Conservation (phyloP, 2,329 filamentous ascomycete genomes). For the Tolypocladium inflatum region DNA sequence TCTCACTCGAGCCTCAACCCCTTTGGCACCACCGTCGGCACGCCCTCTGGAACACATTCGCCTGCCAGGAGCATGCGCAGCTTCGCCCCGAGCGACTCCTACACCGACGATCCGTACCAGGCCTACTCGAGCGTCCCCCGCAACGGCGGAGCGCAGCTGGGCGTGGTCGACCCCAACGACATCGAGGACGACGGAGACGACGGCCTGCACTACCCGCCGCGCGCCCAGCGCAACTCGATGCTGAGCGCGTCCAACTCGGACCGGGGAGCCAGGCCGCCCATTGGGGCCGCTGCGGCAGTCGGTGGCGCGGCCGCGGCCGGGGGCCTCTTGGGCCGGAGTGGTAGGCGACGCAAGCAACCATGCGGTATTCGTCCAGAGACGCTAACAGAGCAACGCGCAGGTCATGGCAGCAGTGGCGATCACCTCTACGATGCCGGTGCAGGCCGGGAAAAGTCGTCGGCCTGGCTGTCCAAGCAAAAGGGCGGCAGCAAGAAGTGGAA, state of each 20-base stretch:
- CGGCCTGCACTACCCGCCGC: slow-evolving; percentile 50
- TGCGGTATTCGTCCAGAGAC: neutral
- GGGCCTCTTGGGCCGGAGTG: slow-evolving; percentile 17
- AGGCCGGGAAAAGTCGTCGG: slow-evolving; percentile 8
- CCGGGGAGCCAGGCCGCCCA: slow-evolving; percentile 12
- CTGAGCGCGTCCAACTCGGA: slow-evolving; percentile 43
- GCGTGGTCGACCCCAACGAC: slow-evolving; percentile 64
- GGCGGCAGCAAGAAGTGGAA: slow-evolving; percentile 55
- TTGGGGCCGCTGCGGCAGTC: slow-evolving; percentile 31
- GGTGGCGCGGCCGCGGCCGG: slow-evolving; percentile 32
- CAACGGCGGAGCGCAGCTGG: slow-evolving; percentile 38
- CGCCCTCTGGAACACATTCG: slow-evolving; percentile 24
- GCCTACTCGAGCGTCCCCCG: slow-evolving; percentile 37
- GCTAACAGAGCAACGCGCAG: neutral
- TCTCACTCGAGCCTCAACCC: slow-evolving; percentile 34
- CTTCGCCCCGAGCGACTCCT: slow-evolving; percentile 32
- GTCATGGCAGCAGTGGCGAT: neutral
- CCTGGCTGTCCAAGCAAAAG: slow-evolving; percentile 26
- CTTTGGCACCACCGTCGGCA: slow-evolving; percentile 23
- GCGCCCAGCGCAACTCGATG: slow-evolving; percentile 44
- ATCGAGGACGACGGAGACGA: slow-evolving; percentile 87
- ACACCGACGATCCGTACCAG: slow-evolving; percentile 58
- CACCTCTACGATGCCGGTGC: slow-evolving; percentile 2
- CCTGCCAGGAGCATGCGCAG: slow-evolving; percentile 41
- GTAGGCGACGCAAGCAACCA: slow-evolving; percentile 5